Conservation (phyloP, 2,329 filamentous ascomycete genomes). For the Phialocephala sp. region DNA sequence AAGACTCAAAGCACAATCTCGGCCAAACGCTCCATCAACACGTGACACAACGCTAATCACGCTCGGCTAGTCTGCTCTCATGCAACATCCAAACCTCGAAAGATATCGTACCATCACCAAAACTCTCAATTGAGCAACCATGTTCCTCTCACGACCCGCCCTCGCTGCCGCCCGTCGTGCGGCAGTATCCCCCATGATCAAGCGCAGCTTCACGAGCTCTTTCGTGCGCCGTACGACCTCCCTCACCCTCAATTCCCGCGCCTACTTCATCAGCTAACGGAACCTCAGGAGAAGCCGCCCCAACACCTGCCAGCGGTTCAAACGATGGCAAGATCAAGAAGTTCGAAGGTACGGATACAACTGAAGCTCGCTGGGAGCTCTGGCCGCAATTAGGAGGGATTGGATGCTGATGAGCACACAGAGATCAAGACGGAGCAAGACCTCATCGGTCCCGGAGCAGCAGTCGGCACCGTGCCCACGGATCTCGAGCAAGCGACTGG, state of each 20-base stretch:
- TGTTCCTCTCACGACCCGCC: constrained; percentile 70
- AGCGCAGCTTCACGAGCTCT: constrained; percentile 65
- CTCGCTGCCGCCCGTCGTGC: constrained; percentile 65
- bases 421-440: constrained; percentile 85
- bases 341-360: constrained; percentile 39
- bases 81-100: constrained; percentile 13
- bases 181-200: constrained; percentile 56
- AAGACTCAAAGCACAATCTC: not conserved
- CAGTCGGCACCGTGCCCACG: constrained; percentile 83
- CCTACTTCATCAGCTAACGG: constrained; percentile 20
- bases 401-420: constrained; percentile 49
- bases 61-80: constrained; percentile 8
- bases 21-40: not conserved
- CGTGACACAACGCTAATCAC: not conserved
- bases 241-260: constrained; percentile 37
- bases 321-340: constrained; percentile 42
- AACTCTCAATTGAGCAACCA: constrained; percentile 46
- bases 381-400: not conserved
- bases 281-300: constrained; percentile 37
- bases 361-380: constrained; percentile 10
- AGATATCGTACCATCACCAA: constrained; percentile 19
- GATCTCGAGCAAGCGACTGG: constrained; percentile 96
- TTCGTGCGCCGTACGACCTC: constrained; percentile 62
- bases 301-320: constrained; percentile 29
- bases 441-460: constrained; percentile 82